phyloP scores from a whole-genome alignment of 73 alveolate genomes.

The Breviolum minutum region DNA sequence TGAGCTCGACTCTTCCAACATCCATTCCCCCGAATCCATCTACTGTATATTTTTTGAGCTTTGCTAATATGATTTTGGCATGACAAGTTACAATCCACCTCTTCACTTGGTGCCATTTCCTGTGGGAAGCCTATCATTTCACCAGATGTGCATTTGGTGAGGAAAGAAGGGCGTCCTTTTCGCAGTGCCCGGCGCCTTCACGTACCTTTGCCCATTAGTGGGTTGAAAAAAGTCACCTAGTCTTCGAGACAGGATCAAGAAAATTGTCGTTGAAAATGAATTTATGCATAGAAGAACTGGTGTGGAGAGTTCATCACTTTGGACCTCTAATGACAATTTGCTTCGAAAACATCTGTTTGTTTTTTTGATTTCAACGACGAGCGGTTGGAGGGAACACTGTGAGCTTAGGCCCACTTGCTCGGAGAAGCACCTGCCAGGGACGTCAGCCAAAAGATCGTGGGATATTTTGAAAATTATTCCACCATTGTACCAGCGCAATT shows the following conservation, averaged over 20 bases:
- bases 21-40: neutral
- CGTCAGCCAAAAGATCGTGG: neutral
- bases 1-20: neutral
- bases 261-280: neutral
- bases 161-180: constrained; percentile 96
- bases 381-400: neutral
- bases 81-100: neutral
- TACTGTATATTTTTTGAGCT: neutral
- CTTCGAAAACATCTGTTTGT: neutral
- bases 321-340: no score
- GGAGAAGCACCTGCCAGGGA: constrained; percentile 92
- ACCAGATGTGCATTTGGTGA: neutral
- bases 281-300: neutral
- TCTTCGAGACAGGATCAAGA: neutral
- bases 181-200: constrained; percentile 97
- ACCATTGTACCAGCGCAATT: no score
- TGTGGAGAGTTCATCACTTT: neutral
- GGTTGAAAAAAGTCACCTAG: neutral
- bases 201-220: neutral
- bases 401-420: constrained; percentile 96
- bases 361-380: neutral
- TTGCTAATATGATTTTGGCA: no score
- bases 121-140: no score
- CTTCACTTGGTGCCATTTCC: neutral
- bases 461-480: no score